Base-by-base conservation (phyloP, 371 early-diverging fungal genomes). In the Rhizopus delemar region DNA sequence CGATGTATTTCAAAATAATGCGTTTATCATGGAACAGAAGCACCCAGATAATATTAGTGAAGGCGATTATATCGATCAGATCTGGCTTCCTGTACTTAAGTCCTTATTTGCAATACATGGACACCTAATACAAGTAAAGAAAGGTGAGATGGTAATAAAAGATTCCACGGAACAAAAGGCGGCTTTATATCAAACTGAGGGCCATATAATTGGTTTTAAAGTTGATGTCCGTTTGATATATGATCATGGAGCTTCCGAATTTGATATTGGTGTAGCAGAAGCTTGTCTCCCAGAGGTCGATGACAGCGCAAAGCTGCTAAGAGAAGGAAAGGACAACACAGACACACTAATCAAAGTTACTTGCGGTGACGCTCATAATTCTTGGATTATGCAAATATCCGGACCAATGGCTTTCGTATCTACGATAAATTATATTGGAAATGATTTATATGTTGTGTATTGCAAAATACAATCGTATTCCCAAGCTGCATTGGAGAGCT, bases 201-300 rank as follows among this genome's bases (percentile, higher is more conserved):
- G 36, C 22, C 3, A 56, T 16, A 12, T 48, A 1, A 29, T 46
- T 11, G 56, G 38, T 9, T 56, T 56, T 29, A 56, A 56, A 28
- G 36, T 46, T 0, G 48, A 46, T 28, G 36, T 56, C 16, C 38
- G 56, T 28, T 56, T 56, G 7, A 56, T 56, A 15, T 56, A 5
- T 12, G 48, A 48, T 11, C 28, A 57, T 16, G 29, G 33, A 28
- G 41, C 12, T 13, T 49, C 49, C 12, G 57, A 57, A 32, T 57
- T 57, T 50, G 57, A 57, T 13, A 57, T 57, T 50, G 41, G 50
- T 57, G 57, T 13, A 28, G 35, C 34, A 11, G 48, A 56, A 34
- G 56, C 45, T 22, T 56, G 56, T 35, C 38, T 56, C 11, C 56
- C 56, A 11, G 12, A 48, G 28, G 36, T 46, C n/a, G 29, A 56